Evolutionary conservation across 495 filamentous ascomycete species (phyloP).

Genomic region (Penicillium dipodomyicola): DNA sequence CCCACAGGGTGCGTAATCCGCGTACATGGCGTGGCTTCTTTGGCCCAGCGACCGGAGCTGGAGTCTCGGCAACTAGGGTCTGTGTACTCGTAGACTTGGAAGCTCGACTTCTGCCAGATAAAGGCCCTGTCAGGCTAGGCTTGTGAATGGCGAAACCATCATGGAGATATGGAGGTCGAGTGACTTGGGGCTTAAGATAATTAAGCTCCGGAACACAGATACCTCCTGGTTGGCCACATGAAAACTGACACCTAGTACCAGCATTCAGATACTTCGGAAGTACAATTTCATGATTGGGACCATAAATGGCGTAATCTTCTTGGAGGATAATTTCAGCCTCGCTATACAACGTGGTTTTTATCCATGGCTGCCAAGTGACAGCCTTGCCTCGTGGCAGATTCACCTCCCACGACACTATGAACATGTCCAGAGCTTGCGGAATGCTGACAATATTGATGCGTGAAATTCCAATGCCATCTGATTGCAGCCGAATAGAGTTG

Average conservation of each 20-base stretch:
- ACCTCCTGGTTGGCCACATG: neutral
- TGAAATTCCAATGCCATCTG: conserved; percentile 19
- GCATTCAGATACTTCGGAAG: too few species aligned
- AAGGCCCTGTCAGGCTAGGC: neutral
- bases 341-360: conserved; percentile 7
- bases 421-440: conserved; percentile 24
- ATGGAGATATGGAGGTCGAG: neutral
- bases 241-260: neutral
- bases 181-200: neutral
- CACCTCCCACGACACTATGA: conserved; percentile 33
- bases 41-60: neutral
- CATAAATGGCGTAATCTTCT: neutral
- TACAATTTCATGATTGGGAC: neutral
- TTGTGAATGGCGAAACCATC: neutral
- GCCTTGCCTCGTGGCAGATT: conserved; percentile 11
- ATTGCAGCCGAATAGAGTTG: conserved; percentile 24
- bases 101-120: neutral
- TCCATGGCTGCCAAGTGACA: conserved; percentile 30
- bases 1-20: neutral
- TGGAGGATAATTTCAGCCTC: conserved; percentile 1
- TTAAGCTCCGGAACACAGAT: neutral
- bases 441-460: conserved; percentile 29
- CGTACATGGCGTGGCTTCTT: neutral
- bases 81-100: neutral
- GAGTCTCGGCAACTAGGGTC: neutral